phyloP scores from a whole-genome alignment of 768 basidiomycete species.

The Megacollybia marginata region DNA sequence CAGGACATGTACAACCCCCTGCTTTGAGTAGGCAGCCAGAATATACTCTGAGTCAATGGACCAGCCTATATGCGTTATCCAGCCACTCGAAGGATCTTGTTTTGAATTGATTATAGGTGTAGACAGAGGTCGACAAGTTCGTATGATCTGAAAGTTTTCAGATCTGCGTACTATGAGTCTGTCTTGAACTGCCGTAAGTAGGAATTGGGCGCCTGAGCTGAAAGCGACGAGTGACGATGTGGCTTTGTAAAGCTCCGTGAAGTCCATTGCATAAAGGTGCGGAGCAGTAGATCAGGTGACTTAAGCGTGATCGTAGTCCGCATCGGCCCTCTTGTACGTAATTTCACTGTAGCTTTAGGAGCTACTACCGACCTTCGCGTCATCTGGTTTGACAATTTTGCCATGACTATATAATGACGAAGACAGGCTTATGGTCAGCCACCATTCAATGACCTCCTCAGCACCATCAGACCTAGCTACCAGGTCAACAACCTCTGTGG shows the following conservation, averaged over 20 bases:
- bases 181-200: slow-evolving; percentile 74
- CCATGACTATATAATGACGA: too few relatives aligned
- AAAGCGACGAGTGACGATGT: slow-evolving; percentile 65
- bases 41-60: slow-evolving; percentile 85
- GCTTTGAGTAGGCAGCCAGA: slow-evolving; percentile 69
- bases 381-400: too few relatives aligned
- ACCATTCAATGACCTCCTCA: too few relatives aligned
- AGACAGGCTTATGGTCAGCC: too few relatives aligned
- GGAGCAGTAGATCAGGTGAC: background rate
- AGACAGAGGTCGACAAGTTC: slow-evolving; percentile 61
- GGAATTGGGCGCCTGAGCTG: slow-evolving; percentile 82
- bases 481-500: too few relatives aligned
- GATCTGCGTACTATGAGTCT: slow-evolving; percentile 78
- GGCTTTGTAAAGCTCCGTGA: slow-evolving; percentile 80
- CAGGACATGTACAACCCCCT: slow-evolving; percentile 66
- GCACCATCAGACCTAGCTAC: too few relatives aligned
- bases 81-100: slow-evolving; percentile 22
- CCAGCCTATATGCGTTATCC: slow-evolving; percentile 77
- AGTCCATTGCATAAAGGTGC: slow-evolving; percentile 53
- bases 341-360: too few relatives aligned
- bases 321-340: too few relatives aligned
- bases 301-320: too few relatives aligned
- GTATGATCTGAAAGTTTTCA: slow-evolving; percentile 75
- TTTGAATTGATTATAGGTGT: slow-evolving; percentile 29
- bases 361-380: too few relatives aligned